phyloP scores from a whole-genome alignment of 2,329 filamentous ascomycete species.

The Venturia nashicola region DNA sequence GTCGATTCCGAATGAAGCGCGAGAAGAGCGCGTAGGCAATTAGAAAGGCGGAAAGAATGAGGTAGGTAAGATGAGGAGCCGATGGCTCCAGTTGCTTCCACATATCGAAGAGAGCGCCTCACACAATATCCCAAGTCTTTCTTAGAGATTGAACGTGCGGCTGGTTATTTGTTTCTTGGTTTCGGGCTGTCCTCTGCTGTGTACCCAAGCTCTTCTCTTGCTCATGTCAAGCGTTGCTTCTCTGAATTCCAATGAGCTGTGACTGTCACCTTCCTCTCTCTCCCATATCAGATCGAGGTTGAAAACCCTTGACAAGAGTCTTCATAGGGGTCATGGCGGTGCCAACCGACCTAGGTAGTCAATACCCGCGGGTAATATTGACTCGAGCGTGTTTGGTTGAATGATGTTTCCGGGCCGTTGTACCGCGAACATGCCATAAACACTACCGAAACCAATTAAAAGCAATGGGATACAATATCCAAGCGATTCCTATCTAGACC shows the following conservation, averaged over 20 bases:
- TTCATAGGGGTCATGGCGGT: neutral
- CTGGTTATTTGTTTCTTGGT: neutral
- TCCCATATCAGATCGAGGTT: neutral
- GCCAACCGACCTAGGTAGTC: no score
- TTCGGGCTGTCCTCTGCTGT: neutral
- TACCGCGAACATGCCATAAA: no score
- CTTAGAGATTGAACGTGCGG: neutral
- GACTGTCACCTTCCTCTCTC: neutral
- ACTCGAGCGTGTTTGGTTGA: neutral
- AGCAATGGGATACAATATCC: no score
- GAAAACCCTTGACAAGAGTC: neutral
- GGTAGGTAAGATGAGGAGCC: slow-evolving; percentile 30
- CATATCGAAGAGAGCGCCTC: neutral
- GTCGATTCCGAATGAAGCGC: slow-evolving; percentile 32
- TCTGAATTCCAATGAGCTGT: neutral
- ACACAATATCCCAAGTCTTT: neutral
- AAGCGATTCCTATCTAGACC: no score
- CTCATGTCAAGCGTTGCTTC: neutral
- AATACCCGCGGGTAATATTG: no score
- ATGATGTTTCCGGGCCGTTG: neutral
- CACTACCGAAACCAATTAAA: no score
- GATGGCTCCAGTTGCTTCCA: slow-evolving; percentile 8
- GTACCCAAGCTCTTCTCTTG: neutral
- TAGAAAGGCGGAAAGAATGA: slow-evolving; percentile 32
- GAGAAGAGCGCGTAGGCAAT: slow-evolving; percentile 35